phyloP scores from a whole-genome alignment of 441 rosid species.

The Rhodomyrtus psidioides region DNA sequence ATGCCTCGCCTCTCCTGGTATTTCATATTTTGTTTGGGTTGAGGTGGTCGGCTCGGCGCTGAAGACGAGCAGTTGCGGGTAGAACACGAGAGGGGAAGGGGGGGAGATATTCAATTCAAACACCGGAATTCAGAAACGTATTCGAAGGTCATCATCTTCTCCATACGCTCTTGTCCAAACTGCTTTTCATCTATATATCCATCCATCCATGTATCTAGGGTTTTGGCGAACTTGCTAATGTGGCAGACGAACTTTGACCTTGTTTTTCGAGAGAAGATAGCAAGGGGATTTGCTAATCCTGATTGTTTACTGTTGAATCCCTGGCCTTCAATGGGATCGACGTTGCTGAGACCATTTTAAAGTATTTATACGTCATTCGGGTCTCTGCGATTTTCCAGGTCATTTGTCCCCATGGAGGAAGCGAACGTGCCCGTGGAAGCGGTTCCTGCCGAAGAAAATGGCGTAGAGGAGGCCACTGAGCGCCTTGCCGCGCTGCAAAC shows the following conservation, averaged over 20 bases:
- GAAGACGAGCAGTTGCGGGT: neutral
- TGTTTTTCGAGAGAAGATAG: no score
- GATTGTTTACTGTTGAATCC: no score
- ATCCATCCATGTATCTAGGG: neutral
- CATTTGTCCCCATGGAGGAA: constrained; percentile 30
- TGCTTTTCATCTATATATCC: neutral
- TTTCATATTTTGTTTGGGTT: neutral
- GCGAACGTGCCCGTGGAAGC: constrained; percentile 22
- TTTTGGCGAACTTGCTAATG: neutral
- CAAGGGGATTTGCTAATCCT: no score
- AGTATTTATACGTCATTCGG: neutral
- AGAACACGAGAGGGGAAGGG: neutral
- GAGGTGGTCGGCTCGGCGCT: neutral
- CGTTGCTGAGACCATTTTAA: neutral
- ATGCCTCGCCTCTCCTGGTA: no score
- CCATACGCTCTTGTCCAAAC: neutral
- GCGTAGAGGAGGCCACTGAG: constrained; percentile 27
- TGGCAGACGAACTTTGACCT: neutral
- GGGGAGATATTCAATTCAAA: neutral
- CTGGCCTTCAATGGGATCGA: neutral
- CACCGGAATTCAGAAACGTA: neutral
- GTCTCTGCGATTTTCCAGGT: neutral
- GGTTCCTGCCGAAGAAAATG: constrained; percentile 24
- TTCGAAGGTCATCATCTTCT: neutral
- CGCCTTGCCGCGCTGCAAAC: constrained; percentile 17